phyloP scores from a whole-genome alignment of 441 rosid genomes.

The Hura crepitans region DNA sequence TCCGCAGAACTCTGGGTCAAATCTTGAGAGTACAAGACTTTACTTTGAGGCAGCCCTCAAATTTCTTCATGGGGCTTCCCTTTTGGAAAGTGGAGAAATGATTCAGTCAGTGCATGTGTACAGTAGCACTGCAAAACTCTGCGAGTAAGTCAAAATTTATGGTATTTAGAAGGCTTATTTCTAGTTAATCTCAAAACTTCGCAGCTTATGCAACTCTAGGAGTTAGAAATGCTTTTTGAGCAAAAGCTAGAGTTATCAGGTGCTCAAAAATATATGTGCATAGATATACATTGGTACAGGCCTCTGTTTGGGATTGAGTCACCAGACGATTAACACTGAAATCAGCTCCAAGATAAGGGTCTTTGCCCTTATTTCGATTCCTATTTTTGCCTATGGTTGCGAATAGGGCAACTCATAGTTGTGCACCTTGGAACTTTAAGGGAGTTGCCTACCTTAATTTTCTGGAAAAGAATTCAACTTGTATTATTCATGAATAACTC shows the following conservation, averaged over 20 bases:
- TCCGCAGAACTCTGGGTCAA: constrained; percentile 55
- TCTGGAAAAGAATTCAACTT: no score
- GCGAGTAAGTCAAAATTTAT: constrained; percentile 71
- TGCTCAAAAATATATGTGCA: neutral
- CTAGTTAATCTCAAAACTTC: constrained; percentile 4
- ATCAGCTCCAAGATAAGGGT: no score
- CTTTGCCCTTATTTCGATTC: no score
- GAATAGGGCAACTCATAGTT: no score
- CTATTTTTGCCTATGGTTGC: no score
- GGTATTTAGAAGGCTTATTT: neutral
- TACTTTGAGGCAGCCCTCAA: constrained; percentile 93
- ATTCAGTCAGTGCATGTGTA: constrained; percentile 60
- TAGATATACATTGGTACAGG: no score
- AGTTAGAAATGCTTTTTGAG: neutral
- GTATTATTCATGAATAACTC: no score
- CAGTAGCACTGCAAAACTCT: constrained; percentile 83
- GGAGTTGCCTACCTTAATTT: no score
- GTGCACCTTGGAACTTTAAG: no score
- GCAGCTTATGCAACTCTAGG: neutral
- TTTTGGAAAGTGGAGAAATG: constrained; percentile 73
- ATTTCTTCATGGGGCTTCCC: constrained; percentile 85
- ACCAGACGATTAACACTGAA: no score
- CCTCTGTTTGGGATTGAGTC: no score
- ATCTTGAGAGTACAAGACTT: constrained; percentile 55
- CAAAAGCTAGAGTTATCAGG: neutral